phyloP scores from a whole-genome alignment of 805 yeast genomes.

The Millerozyma acaciae region DNA sequence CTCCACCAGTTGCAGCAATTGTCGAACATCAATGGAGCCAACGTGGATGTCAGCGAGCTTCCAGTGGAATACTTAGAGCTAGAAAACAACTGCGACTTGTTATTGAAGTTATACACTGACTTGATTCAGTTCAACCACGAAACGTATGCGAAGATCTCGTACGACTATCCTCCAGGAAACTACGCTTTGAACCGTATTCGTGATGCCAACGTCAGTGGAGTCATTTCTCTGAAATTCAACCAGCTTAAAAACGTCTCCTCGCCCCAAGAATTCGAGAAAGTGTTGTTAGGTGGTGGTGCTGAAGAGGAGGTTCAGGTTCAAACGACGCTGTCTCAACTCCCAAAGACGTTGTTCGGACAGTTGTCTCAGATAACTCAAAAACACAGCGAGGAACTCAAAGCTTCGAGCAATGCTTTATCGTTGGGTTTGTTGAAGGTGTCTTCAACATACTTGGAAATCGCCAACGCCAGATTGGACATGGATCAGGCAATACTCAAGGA shows the following conservation, averaged over 20 bases:
- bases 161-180: constrained; percentile 75
- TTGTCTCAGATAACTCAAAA: constrained; percentile 53
- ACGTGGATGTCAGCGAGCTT: constrained; percentile 65
- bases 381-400: constrained; percentile 46
- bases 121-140: constrained; percentile 38
- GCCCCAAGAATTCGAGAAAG: constrained; percentile 63
- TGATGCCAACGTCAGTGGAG: constrained; percentile 63
- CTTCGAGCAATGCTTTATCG: constrained; percentile 45
- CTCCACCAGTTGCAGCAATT: constrained; percentile 50
- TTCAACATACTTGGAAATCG: constrained; percentile 58
- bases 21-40: constrained; percentile 26
- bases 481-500: constrained; percentile 59
- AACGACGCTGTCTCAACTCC: constrained; percentile 38
- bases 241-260: constrained; percentile 62
- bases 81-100: constrained; percentile 63
- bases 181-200: constrained; percentile 47
- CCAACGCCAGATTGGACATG: constrained; percentile 65
- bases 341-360: constrained; percentile 74
- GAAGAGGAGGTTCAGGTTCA: constrained; percentile 22
- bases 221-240: constrained; percentile 51
- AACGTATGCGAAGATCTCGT: constrained; percentile 70
- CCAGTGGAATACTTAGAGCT: constrained; percentile 69
- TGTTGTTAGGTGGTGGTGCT: constrained; percentile 37
- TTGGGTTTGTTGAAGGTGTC: constrained; percentile 52
- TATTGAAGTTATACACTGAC: constrained; percentile 56